Evolutionary conservation across 148 eudicot species (phyloP).

Genomic region (Rhododendron mucronatum): DNA sequence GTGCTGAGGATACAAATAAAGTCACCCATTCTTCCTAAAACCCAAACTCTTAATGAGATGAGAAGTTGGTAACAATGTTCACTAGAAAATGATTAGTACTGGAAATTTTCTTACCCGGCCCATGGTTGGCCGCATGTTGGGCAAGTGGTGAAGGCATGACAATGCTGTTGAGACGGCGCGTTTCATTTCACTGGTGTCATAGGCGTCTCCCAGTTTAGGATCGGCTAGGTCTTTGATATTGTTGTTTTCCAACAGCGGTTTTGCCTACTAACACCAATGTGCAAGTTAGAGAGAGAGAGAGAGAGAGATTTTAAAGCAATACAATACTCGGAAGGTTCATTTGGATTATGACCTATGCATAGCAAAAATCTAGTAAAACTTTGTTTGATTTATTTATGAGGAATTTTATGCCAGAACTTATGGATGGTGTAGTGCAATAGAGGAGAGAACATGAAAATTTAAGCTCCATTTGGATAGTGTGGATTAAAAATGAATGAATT

Average conservation of each 20-base stretch:
- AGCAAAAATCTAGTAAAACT: neutral
- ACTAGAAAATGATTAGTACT: neutral
- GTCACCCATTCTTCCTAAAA: neutral
- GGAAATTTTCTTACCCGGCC: conserved; percentile 29
- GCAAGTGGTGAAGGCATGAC: conserved; percentile 71
- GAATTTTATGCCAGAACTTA: neutral
- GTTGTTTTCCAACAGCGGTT: conserved; percentile 60
- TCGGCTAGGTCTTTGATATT: conserved; percentile 65
- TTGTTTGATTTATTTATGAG: neutral
- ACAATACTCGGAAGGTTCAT: neutral
- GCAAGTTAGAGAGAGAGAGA: neutral
- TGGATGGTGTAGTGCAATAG: neutral
- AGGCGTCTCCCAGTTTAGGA: conserved; percentile 52
- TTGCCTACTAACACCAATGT: conserved; percentile 43
- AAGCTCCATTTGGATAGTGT: neutral
- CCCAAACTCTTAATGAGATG: neutral
- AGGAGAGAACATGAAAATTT: neutral
- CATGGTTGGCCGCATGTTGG: conserved; percentile 74
- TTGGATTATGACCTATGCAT: neutral
- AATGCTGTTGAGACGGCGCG: conserved; percentile 64
- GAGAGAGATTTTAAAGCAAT: neutral
- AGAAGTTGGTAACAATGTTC: neutral
- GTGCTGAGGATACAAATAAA: neutral
- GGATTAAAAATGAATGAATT: neutral
- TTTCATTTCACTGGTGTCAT: conserved; percentile 51